These are phyloP conservation scores for Pseudocohnilembus persalinus DNA, from an alignment of 169 alveolate genomes.

Conservation along the genomic window DNA sequence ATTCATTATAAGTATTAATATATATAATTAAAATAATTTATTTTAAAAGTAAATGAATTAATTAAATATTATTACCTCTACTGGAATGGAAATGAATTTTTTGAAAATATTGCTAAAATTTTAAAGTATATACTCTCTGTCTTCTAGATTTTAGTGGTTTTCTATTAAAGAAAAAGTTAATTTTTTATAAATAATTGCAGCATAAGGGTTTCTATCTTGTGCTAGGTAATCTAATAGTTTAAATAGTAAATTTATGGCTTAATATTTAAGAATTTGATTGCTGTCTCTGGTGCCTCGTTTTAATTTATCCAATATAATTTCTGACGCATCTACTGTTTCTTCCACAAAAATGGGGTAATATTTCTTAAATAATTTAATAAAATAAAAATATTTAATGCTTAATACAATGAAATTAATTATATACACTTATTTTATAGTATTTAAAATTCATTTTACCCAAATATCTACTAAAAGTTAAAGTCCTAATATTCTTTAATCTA, in stretches of 20 bases:
- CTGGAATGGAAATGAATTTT: conserved; percentile 71
- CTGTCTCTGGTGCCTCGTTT: conserved; percentile 40
- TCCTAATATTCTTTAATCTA: conserved; percentile 56
- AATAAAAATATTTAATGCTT: conserved; percentile 2
- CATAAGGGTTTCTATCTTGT: conserved; percentile 65
- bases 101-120: conserved; percentile 59
- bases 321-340: conserved; percentile 48
- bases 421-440: too few species aligned
- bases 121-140: conserved; percentile 65
- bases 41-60: conserved; percentile 3
- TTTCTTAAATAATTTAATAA: conserved; percentile 27
- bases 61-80: conserved; percentile 65
- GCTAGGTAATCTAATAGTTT: conserved; percentile 62
- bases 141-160: conserved; percentile 59
- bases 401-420: conserved; percentile 38
- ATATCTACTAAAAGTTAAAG: conserved; percentile 47
- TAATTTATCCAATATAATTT: conserved; percentile 52
- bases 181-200: conserved; percentile 74
- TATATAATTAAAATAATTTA: not conserved
- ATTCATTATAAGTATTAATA: conserved; percentile 4
- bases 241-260: conserved; percentile 44
- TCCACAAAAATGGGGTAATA: conserved; percentile 42
- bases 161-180: conserved; percentile 72
- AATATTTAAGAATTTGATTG: conserved; percentile 34
- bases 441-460: conserved; percentile 29